phyloP scores from a whole-genome alignment of 441 rosid species.

The Isatis lusitanica region DNA sequence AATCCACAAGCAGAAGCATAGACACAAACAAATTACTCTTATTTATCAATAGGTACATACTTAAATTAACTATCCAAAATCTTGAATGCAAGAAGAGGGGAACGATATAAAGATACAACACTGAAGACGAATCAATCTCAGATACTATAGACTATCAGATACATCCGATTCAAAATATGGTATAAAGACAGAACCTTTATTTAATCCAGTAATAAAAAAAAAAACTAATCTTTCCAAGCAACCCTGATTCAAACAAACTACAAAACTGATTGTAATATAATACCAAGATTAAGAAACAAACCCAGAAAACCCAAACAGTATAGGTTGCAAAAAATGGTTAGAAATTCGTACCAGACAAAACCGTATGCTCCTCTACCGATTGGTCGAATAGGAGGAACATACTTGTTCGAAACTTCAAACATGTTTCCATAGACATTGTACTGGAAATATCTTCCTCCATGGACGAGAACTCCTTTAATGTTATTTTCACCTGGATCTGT shows the following conservation, averaged over 20 bases:
- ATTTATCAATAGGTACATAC: background rate
- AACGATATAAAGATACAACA: background rate
- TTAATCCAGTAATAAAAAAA: background rate
- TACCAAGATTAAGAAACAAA: background rate
- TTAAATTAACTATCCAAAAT: background rate
- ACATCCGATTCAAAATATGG: background rate
- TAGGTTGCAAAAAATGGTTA: background rate
- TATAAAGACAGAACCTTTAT: background rate
- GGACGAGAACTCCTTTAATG: conserved; percentile 68
- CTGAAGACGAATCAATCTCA: background rate
- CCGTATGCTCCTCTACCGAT: conserved; percentile 89
- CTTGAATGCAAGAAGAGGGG: background rate
- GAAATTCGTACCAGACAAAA: conserved; percentile 47
- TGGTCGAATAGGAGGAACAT: conserved; percentile 85
- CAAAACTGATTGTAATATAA: background rate
- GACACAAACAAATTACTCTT: background rate
- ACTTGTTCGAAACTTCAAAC: conserved; percentile 84
- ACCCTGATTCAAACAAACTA: background rate
- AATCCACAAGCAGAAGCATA: background rate
- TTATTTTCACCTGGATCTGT: conserved; percentile 43
- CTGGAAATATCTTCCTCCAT: conserved; percentile 85
- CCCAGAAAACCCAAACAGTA: background rate
- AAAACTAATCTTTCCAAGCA: background rate
- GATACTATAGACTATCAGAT: background rate
- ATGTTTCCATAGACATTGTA: conserved; percentile 81